Evolutionary conservation across 768 basidiomycete species (phyloP).

Genomic region (Fistulinella prunicolor): DNA sequence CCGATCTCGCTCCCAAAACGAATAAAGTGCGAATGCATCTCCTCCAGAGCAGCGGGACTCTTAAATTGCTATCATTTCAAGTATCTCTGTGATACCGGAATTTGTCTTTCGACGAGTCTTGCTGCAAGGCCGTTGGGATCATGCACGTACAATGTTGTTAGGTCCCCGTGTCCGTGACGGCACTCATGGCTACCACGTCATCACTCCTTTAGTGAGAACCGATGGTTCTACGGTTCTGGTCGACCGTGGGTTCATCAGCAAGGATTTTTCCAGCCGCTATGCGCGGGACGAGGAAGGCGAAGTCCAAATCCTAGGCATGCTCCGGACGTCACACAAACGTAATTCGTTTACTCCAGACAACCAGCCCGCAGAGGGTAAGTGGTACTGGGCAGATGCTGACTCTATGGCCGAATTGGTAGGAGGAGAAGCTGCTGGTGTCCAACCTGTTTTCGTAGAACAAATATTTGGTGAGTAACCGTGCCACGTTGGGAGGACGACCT

Average conservation of each 20-base stretch:
- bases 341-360: conserved; percentile 91
- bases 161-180: conserved; percentile 88
- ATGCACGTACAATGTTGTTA: conserved; percentile 72
- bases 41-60: conserved; percentile 13
- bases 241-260: conserved; percentile 85
- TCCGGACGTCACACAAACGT: conserved; percentile 70
- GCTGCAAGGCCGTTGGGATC: conserved; percentile 76
- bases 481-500: neutral
- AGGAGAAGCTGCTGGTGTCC: conserved; percentile 66
- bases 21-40: conserved; percentile 69
- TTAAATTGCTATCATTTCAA: conserved; percentile 30
- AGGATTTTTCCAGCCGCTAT: conserved; percentile 46
- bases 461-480: conserved; percentile 68
- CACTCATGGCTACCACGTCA: conserved; percentile 80
- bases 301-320: conserved; percentile 82
- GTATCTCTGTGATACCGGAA: conserved; percentile 77
- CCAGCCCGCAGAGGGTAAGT: conserved; percentile 69
- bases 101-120: conserved; percentile 86
- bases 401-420: conserved; percentile 78
- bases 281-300: conserved; percentile 45
- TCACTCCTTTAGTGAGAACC: conserved; percentile 80
- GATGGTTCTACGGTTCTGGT: conserved; percentile 85
- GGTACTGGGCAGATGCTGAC: conserved; percentile 90
- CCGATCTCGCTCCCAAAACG: conserved; percentile 76
- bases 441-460: conserved; percentile 87